A percentile compares a stretch with the other conserved stretches of the same genome.
Evolutionary conservation across 2,329 filamentous ascomycete species (phyloP).

Genomic region (Aspergillus sp.): DNA sequence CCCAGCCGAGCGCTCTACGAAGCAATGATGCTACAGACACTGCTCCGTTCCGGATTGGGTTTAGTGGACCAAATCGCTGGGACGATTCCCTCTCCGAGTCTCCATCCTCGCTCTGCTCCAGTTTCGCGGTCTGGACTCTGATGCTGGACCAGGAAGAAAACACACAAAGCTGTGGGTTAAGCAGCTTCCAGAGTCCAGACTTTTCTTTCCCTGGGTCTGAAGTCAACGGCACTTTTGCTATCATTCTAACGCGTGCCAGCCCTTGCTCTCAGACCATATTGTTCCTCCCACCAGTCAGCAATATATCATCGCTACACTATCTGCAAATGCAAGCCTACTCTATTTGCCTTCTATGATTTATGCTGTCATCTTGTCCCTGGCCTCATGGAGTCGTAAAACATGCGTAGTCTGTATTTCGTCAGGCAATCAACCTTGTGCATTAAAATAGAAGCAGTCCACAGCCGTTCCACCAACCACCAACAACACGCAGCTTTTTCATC

Average conservation of each 20-base stretch:
- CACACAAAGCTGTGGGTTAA: no score
- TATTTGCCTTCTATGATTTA: not conserved
- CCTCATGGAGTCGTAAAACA: not conserved
- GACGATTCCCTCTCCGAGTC: not conserved
- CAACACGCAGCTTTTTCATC: slow-evolving; percentile 12
- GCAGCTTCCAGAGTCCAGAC: not conserved
- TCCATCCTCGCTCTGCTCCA: slow-evolving; percentile 1
- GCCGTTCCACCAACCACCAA: slow-evolving; percentile 6
- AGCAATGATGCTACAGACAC: not conserved
- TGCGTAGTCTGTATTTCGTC: not conserved
- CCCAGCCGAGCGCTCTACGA: not conserved
- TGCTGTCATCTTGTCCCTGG: no score
- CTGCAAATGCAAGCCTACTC: not conserved
- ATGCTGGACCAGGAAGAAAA: not conserved
- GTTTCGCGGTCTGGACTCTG: slow-evolving; percentile 6
- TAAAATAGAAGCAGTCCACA: slow-evolving; percentile 15
- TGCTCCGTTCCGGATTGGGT: not conserved
- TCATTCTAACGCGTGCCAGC: not conserved
- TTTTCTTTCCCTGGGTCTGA: not conserved
- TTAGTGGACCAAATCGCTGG: slow-evolving; percentile 4
- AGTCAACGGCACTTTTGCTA: no score
- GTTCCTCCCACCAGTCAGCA: not conserved
- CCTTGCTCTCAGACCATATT: no score
- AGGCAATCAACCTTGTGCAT: not conserved
- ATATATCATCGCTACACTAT: not conserved